Base-by-base conservation (phyloP, 352 stramenopile species). In the Pythium rishiriense region DNA sequence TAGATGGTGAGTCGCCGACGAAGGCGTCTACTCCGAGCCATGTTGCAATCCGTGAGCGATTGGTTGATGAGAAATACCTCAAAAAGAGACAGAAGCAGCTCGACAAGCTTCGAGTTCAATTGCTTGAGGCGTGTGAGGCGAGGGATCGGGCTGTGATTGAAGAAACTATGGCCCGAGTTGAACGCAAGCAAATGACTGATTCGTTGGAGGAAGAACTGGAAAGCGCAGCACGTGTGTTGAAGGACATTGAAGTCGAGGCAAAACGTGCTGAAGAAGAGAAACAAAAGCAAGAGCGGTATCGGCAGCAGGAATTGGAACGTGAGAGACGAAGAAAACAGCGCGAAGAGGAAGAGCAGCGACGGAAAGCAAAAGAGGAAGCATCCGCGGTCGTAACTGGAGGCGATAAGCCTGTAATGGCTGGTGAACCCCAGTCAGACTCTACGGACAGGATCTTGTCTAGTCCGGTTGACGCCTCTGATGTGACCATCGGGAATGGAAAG, bases 141-240 rank as follows among this genome's bases (percentile, higher is more conserved):
- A 67, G 78, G n/a, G 70, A 92, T 58, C 73, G 72, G 26, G 61
- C 31, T 21, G 70, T 70, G 9, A 87, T 94, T 26, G 62, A 81
- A 15, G 79, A 91, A 29, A 83, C 80, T 0, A 64, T 94, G 42
- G 85, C 80, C 21, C 79, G 85, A 6, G 74, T 79, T 0, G 79
- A 91, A 59, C 80, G 85, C 8, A 92, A 92, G 58, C 79, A 90
- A 54, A 94, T 94, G 85, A 73, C 61, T 21, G 82, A 89, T n/a
- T 66, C 77, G 24, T 54, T 94, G 17, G 55, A 76, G 12, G 69
- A 83, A 15, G 85, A 94, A 48, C 75, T 91, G 10, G 52, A 74
- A 7, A 60, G 47, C 21, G 81, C 85, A 33, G 73, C 72, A 7
- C 46, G 61, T 7, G 75, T 91, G 19, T 42, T 91, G 29, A 50